phyloP scores from a whole-genome alignment of 208 protist genomes.

The Crithidia fasciculata region DNA sequence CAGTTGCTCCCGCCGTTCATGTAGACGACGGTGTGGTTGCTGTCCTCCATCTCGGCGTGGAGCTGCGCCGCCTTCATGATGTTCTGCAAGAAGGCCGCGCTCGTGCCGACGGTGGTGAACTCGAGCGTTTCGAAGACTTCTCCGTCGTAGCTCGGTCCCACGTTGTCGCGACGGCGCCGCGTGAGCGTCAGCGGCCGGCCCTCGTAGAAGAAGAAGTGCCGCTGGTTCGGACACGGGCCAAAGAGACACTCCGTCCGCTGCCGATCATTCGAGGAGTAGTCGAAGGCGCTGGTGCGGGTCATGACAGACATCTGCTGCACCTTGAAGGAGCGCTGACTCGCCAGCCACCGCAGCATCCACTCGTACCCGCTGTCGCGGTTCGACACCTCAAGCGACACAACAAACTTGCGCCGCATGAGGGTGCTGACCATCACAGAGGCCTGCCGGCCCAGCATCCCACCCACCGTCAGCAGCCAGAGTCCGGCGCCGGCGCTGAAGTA shows the following conservation, averaged over 20 bases:
- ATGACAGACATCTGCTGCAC: constrained; percentile 85
- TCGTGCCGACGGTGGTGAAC: constrained; percentile 75
- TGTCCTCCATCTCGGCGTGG: constrained; percentile 66
- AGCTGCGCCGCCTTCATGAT: constrained; percentile 78
- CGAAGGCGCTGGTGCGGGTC: constrained; percentile 56
- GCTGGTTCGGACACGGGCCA: constrained; percentile 73
- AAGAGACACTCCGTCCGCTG: constrained; percentile 67
- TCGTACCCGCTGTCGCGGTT: constrained; percentile 77
- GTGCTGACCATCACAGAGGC: constrained; percentile 43
- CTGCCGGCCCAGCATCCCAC: constrained; percentile 54
- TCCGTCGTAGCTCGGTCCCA: constrained; percentile 62
- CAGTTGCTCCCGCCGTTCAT: constrained; percentile 76
- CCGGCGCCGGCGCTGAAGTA: constrained; percentile 90
- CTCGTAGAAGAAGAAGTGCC: constrained; percentile 87
- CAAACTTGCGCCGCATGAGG: constrained; percentile 61
- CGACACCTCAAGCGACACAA: constrained; percentile 88
- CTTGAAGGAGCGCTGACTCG: constrained; percentile 61
- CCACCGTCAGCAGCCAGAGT: constrained; percentile 86
- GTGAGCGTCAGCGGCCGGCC: constrained; percentile 73
- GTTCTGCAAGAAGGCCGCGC: constrained; percentile 52
- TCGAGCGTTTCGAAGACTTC: constrained; percentile 85
- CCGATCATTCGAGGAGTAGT: constrained; percentile 69
- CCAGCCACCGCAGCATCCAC: constrained; percentile 90
- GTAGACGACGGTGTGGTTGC: constrained; percentile 88
- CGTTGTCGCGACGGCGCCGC: constrained; percentile 66